phyloP scores from a whole-genome alignment of 441 rosid species.

The Lepidium campestre region DNA sequence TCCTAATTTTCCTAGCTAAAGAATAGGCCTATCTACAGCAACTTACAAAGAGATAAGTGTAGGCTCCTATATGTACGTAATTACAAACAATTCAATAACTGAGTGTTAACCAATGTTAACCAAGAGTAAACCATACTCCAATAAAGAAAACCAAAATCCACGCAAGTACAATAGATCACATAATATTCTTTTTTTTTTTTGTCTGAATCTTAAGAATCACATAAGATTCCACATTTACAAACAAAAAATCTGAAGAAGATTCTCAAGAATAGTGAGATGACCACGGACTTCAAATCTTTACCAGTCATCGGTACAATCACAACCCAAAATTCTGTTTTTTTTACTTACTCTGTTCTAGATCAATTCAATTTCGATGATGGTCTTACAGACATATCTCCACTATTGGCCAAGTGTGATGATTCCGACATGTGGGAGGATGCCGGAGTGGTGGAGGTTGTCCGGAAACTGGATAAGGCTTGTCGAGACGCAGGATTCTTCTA shows the following conservation, averaged over 20 bases:
- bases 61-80: no score
- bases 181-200: no score
- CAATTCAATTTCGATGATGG: not conserved
- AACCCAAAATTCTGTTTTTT: not conserved
- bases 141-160: not conserved
- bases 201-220: no score
- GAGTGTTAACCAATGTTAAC: no score
- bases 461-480: slow-evolving; percentile 64
- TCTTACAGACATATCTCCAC: slow-evolving; percentile 55
- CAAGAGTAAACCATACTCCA: no score
- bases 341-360: not conserved
- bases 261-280: slow-evolving; percentile 31
- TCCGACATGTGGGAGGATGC: slow-evolving; percentile 55
- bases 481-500: slow-evolving; percentile 87
- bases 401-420: slow-evolving; percentile 55
- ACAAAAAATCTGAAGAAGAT: not conserved
- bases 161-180: no score
- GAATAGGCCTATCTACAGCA: no score
- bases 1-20: no score
- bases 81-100: no score
- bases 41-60: no score
- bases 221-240: not conserved
- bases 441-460: slow-evolving; percentile 48
- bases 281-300: slow-evolving; percentile 73
- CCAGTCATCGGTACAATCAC: slow-evolving; percentile 57